Evolutionary conservation across 164 flowering plant species (phyloP), one percentile per base, ranked within the genome.

Genomic region (Vitis labrusca): DNA sequence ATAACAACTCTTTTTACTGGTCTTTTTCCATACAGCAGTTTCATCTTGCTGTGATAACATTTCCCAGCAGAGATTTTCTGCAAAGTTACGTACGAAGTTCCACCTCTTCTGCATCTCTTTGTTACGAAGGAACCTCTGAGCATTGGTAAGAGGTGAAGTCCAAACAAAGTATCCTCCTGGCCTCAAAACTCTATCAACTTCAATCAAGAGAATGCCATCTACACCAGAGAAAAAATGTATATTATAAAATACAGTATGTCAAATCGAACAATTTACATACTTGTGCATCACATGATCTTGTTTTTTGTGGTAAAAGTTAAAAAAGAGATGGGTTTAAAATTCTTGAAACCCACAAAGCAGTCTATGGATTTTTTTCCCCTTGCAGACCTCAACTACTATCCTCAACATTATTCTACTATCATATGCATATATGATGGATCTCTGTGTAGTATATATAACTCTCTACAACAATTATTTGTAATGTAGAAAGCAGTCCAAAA

Each of bases 81-180:
- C 88, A 80, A 82, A 86, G 63, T 65, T 78, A 44, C 61, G 87
- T 66, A 96, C 71, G 73, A 90, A 65, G 63, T 75, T 79, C 97
- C 97, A 91, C 75, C 73, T 86, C 74, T 85, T 87, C 75, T 81
- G 86, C 67, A 85, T 85, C 64, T 73, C 88, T 82, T 89, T 93
- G 72, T 85, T 79, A 67, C 86, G 91, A 65, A 58, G 69, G 49
- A 71, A 80, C 11, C 77, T 68, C 47, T 80, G 91, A 64, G 85
- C 74, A 78, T 87, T 91, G 50, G 90, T 88, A 19, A 92, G 61
- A 7, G 94, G 95, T 71, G 97, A 92, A 72, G 97, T 96, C 99
- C 97, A 96, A 63, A 93, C 99, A 81, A 93, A 96, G 75, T 91
- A 96, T 77, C 99, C 98, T 69, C 99, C 98, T 54, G 99, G 97